phyloP scores from a whole-genome alignment of 2,329 filamentous ascomycete genomes.

The Pezicula rhizophila region DNA sequence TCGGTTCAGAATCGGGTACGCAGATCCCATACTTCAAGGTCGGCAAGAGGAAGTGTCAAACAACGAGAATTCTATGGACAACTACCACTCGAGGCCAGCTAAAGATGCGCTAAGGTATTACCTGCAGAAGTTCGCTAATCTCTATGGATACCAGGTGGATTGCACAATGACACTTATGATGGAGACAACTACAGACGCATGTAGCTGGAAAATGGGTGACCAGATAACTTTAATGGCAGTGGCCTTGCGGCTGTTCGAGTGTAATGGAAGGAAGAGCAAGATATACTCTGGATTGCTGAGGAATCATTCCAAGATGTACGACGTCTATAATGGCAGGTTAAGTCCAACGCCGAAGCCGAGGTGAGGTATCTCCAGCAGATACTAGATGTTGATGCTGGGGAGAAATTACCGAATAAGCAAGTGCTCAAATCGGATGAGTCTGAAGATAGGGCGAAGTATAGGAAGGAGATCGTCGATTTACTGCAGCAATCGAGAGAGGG shows the following conservation, averaged over 20 bases:
- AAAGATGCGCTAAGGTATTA: slow-evolving; percentile 7
- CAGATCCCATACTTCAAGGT: slow-evolving; percentile 2
- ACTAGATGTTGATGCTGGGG: background rate
- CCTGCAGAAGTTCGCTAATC: slow-evolving; percentile 4
- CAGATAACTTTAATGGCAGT: slow-evolving; percentile 1
- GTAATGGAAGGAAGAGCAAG: background rate
- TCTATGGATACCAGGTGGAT: slow-evolving; percentile 9
- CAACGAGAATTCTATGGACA: slow-evolving; percentile 3
- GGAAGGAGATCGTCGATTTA: slow-evolving; percentile 1
- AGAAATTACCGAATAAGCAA: background rate
- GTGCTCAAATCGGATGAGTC: background rate
- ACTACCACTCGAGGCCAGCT: slow-evolving; percentile 2
- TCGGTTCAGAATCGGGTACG: slow-evolving; percentile 2
- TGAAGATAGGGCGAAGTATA: background rate
- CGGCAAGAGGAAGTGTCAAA: background rate
- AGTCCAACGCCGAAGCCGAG: background rate
- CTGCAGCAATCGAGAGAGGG: background rate
- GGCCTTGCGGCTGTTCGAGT: background rate
- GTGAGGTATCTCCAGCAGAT: background rate
- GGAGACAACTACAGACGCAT: slow-evolving; percentile 5
- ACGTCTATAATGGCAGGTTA: background rate
- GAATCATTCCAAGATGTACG: slow-evolving; percentile 2
- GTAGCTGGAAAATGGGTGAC: slow-evolving; percentile 10
- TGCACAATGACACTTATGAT: background rate
- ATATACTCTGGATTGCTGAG: background rate